A percentile compares a stretch with the other conserved stretches of the same genome.
Evolutionary conservation across 352 stramenopile genomes (phyloP).

Genomic region (Globisporangium radiosum): DNA sequence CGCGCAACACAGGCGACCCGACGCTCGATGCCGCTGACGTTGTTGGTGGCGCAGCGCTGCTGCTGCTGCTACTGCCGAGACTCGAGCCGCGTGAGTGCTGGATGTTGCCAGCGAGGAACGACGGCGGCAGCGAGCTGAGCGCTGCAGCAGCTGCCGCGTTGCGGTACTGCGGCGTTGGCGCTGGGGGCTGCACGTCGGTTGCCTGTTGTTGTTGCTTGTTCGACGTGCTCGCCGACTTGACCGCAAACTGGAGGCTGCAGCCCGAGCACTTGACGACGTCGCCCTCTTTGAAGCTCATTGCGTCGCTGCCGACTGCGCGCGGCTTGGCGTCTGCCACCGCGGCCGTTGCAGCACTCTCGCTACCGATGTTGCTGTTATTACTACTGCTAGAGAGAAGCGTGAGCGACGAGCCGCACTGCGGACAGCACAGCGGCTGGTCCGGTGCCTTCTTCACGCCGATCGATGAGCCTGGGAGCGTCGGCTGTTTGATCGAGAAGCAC

Average conservation of each 20-base stretch:
- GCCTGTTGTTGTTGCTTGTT: constrained; percentile 5
- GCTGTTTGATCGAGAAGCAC: not conserved
- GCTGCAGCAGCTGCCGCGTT: constrained; percentile 59
- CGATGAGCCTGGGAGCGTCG: constrained; percentile 1
- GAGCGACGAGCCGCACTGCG: constrained; percentile 54
- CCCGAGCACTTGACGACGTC: constrained; percentile 70
- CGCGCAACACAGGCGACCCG: constrained; percentile 4
- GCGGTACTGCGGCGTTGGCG: constrained; percentile 38
- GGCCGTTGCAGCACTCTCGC: too few relatives aligned
- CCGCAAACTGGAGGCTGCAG: constrained; percentile 68
- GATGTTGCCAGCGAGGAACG: constrained; percentile 34
- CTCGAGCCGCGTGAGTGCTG: constrained; percentile 40
- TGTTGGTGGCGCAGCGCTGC: constrained; percentile 3
- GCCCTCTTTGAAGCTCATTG: constrained; percentile 49
- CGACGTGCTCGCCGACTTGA: constrained; percentile 32
- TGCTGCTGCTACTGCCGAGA: constrained; percentile 15
- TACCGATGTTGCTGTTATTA: constrained; percentile 3
- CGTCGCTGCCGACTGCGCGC: constrained; percentile 4
- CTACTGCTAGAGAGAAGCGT: constrained; percentile 34
- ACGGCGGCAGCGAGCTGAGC: constrained; percentile 62
- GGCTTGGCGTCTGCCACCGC: too few relatives aligned
- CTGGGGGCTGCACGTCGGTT: constrained; percentile 6
- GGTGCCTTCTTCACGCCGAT: constrained; percentile 14
- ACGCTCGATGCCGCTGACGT: constrained; percentile 4
- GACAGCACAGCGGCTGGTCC: constrained; percentile 42